Conservation (phyloP, 768 basidiomycete species). For the Boletus rufocinnamomeus region DNA sequence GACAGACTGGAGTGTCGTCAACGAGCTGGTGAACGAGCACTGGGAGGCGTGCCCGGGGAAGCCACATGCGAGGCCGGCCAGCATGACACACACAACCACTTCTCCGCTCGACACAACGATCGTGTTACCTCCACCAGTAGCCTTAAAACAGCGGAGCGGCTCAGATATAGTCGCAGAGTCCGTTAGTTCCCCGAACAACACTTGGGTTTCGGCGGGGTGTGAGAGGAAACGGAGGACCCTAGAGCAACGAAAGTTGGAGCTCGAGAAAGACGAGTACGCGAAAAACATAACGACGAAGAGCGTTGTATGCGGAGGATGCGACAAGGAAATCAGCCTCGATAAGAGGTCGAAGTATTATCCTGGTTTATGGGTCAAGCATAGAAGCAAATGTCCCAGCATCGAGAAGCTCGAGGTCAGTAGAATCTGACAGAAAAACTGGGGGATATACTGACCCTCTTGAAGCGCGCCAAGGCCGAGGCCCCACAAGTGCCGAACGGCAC, state of each 20-base stretch:
- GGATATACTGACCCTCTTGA: conserved; percentile 16
- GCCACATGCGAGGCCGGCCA: conserved; percentile 15
- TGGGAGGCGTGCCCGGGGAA: conserved; percentile 29
- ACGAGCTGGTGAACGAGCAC: conserved; percentile 31
- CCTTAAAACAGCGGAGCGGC: conserved; percentile 3
- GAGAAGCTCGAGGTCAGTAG: conserved; percentile 30
- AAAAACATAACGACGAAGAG: conserved; percentile 26
- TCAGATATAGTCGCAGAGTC: conserved; percentile 1
- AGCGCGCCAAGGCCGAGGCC: conserved; percentile 18
- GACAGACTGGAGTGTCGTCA: conserved; percentile 29
- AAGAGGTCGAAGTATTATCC: conserved; percentile 38
- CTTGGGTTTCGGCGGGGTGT: conserved; percentile 22
- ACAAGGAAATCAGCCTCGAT: conserved; percentile 36
- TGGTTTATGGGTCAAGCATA: conserved; percentile 38
- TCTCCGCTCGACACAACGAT: conserved; percentile 15
- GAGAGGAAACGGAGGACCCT: conserved; percentile 33
- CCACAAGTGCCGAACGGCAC: not conserved
- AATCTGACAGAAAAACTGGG: not conserved
- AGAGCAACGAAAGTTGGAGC: conserved; percentile 28
- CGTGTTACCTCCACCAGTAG: conserved; percentile 8
- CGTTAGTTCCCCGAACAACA: not conserved
- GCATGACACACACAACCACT: conserved; percentile 16
- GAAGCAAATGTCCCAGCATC: conserved; percentile 29
- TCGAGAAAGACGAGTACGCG: conserved; percentile 34
- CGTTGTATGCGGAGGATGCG: conserved; percentile 34